These are phyloP conservation scores for Mesembryanthemum crystallinum DNA, from an alignment of 148 eudicot species.

Conservation along the genomic window DNA sequence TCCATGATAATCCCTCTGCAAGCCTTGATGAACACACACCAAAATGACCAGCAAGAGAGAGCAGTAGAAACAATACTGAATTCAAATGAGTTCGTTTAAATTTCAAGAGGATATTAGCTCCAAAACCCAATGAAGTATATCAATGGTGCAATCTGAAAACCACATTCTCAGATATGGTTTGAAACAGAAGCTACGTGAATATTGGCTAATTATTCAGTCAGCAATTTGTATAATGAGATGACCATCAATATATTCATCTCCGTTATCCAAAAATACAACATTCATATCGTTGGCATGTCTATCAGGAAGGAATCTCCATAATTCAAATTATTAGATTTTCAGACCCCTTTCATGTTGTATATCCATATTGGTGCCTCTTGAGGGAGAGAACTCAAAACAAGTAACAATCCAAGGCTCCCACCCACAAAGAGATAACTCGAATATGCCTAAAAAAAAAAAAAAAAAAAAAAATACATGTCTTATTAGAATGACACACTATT, in stretches of 20 bases:
- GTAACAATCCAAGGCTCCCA: not conserved
- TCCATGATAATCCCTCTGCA: not conserved
- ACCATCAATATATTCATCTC: not conserved
- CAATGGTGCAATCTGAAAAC: too few species aligned
- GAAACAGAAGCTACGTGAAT: not conserved
- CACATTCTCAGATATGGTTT: not conserved
- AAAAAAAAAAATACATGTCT: not conserved
- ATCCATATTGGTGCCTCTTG: not conserved
- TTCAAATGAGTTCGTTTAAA: not conserved
- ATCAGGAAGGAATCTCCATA: not conserved
- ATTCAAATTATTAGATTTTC: not conserved
- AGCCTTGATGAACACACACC: slow-evolving; percentile 3
- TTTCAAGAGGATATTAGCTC: not conserved
- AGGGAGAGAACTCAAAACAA: not conserved
- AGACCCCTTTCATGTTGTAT: not conserved
- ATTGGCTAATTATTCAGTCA: not conserved
- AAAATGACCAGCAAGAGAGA: slow-evolving; percentile 1
- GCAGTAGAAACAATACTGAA: not conserved
- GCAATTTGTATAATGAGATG: not conserved
- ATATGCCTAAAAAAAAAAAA: not conserved
- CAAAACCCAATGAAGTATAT: too few species aligned
- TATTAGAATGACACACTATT: not conserved
- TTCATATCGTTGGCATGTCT: not conserved
- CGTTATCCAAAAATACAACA: not conserved
- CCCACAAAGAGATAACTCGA: not conserved